phyloP scores from a whole-genome alignment of 179 eudicot genomes.

The Gypsophila paniculata region DNA sequence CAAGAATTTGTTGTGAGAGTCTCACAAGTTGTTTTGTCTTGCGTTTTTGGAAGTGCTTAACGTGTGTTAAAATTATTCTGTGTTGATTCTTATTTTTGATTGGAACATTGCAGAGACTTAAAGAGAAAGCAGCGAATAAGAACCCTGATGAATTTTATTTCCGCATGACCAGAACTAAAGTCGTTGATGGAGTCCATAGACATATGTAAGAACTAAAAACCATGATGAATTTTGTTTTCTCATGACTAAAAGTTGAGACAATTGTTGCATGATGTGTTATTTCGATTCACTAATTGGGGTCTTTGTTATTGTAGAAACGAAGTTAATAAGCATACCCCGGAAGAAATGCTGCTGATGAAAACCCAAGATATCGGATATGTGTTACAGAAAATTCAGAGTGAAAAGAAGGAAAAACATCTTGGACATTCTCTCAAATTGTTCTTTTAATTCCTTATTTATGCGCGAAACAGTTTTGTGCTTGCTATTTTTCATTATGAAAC shows the following conservation, averaged over 20 bases:
- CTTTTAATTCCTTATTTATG: background rate
- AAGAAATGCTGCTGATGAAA: slow-evolving; percentile 78
- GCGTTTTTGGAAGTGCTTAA: background rate
- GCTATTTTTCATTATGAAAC: background rate
- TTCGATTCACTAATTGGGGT: background rate
- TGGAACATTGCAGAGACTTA: slow-evolving; percentile 49
- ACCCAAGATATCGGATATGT: slow-evolving; percentile 77
- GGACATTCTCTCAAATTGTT: background rate
- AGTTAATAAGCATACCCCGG: slow-evolving; percentile 60
- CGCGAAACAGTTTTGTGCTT: background rate
- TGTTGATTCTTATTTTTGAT: background rate
- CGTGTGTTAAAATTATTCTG: background rate
- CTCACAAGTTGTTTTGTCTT: no score
- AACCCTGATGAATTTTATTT: slow-evolving; percentile 83
- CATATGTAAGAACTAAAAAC: slow-evolving; percentile 52
- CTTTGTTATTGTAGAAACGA: slow-evolving; percentile 42
- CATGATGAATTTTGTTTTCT: background rate
- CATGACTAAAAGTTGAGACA: background rate
- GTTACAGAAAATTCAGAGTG: slow-evolving; percentile 71
- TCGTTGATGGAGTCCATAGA: slow-evolving; percentile 66
- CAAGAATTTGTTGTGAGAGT: no score
- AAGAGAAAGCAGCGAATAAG: slow-evolving; percentile 70
- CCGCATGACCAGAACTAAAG: slow-evolving; percentile 59
- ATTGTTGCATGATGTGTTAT: background rate
- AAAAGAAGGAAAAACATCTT: slow-evolving; percentile 53